These are phyloP conservation scores for Sergeia podlipaevii DNA, from an alignment of 208 protist genomes.

Conservation along the genomic window DNA sequence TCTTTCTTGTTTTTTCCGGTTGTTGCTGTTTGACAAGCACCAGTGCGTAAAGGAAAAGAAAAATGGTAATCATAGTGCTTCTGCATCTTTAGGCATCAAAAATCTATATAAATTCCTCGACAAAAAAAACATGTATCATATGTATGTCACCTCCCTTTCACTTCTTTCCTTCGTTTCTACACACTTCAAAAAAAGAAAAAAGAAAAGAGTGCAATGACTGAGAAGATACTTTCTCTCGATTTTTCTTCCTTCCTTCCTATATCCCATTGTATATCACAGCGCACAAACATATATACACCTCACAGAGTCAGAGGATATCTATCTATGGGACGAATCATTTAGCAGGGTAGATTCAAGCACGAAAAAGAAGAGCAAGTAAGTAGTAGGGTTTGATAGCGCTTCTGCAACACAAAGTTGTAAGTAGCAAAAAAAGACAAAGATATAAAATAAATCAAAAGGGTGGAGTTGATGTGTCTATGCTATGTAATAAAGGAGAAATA, in stretches of 20 bases:
- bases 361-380: neutral
- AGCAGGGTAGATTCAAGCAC: neutral
- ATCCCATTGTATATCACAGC: neutral
- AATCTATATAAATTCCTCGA: too few relatives aligned
- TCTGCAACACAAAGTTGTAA: neutral
- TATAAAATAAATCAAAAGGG: neutral
- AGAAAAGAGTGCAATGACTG: neutral
- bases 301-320: neutral
- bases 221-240: neutral
- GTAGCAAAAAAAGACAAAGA: constrained; percentile 3
- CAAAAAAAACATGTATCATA: too few relatives aligned
- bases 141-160: neutral
- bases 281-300: neutral
- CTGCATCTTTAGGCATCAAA: too few relatives aligned
- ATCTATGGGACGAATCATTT: neutral
- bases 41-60: neutral
- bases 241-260: constrained; percentile 5
- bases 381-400: neutral
- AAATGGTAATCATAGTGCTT: too few relatives aligned
- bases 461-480: neutral
- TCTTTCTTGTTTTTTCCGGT: too few relatives aligned
- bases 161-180: neutral
- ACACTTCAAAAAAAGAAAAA: neutral
- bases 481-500: constrained; percentile 2
- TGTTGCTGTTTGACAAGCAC: too few relatives aligned